These are phyloP conservation scores for Draba incana DNA, from an alignment of 345 rosid genomes.

Conservation along the genomic window DNA sequence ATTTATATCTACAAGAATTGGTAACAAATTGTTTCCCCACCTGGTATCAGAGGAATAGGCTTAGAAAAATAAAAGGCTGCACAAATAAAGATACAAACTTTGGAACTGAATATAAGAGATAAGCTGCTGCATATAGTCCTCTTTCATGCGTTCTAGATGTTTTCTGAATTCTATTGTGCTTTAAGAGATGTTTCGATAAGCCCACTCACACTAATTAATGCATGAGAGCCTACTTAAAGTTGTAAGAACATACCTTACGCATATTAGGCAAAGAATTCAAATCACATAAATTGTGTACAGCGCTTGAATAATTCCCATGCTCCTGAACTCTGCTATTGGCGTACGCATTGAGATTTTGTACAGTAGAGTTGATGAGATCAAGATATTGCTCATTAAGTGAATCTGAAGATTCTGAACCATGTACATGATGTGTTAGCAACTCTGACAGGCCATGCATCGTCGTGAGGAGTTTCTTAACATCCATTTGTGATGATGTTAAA, in stretches of 20 bases:
- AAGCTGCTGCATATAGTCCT: neutral
- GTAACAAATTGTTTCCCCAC: neutral
- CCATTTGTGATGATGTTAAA: slow-evolving; percentile 29
- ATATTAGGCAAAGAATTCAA: slow-evolving; percentile 30
- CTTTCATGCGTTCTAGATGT: neutral
- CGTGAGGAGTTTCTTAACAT: slow-evolving; percentile 46
- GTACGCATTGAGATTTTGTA: slow-evolving; percentile 50
- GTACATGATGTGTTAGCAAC: slow-evolving; percentile 44
- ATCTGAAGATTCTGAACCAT: slow-evolving; percentile 42
- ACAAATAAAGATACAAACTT: neutral
- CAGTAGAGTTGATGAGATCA: slow-evolving; percentile 46
- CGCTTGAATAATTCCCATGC: slow-evolving; percentile 34
- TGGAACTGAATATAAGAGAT: slow-evolving; percentile 1
- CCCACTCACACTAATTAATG: neutral
- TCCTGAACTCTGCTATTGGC: slow-evolving; percentile 33
- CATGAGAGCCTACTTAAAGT: slow-evolving; percentile 1
- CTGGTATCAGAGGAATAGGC: slow-evolving; percentile 10
- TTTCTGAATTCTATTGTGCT: neutral
- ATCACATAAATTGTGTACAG: slow-evolving; percentile 28
- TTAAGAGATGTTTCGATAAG: neutral
- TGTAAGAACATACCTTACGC: slow-evolving; percentile 44
- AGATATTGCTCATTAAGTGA: slow-evolving; percentile 45
- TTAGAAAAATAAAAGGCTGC: neutral
- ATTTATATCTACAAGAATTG: slow-evolving; percentile 6
- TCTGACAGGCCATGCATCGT: slow-evolving; percentile 52